A percentile compares a stretch with the other conserved stretches of the same genome.
These are phyloP conservation scores for Talinum fruticosum DNA, from an alignment of 148 eudicot genomes.

Conservation along the genomic window DNA sequence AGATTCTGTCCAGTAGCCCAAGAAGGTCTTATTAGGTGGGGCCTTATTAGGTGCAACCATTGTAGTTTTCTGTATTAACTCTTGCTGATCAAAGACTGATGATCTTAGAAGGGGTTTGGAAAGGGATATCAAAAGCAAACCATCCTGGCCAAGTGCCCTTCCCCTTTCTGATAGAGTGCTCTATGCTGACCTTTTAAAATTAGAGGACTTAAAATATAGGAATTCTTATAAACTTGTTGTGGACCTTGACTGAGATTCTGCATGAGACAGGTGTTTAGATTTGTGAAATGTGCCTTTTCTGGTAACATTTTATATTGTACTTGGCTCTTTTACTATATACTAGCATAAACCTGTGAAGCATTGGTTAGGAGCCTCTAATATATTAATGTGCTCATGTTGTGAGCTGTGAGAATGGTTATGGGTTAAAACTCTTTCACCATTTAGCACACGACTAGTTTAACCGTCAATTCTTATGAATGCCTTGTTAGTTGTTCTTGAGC, in stretches of 20 bases:
- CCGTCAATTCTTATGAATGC: neutral
- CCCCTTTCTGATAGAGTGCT: neutral
- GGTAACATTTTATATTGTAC: neutral
- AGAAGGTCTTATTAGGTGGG: slow-evolving; percentile 56
- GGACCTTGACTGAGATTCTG: neutral
- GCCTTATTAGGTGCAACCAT: neutral
- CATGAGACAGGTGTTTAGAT: neutral
- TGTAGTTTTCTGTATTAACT: neutral
- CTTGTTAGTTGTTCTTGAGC: neutral
- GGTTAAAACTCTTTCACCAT: neutral
- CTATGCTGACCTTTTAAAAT: too few relatives aligned
- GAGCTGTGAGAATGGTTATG: neutral
- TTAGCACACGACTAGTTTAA: neutral
- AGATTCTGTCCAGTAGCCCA: slow-evolving; percentile 84
- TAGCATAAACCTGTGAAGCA: neutral
- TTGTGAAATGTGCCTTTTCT: neutral
- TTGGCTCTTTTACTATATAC: too few relatives aligned
- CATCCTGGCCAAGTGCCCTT: neutral
- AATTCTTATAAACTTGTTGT: neutral
- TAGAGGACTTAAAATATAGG: neutral
- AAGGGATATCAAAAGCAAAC: neutral
- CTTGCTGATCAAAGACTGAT: neutral
- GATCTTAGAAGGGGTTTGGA: neutral
- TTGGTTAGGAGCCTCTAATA: neutral
- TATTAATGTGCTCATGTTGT: neutral